Evolutionary conservation across 176 grass and related monocot genomes (phyloP), one percentile per base, ranked within the genome.

Genomic region (Hordeum marinum): DNA sequence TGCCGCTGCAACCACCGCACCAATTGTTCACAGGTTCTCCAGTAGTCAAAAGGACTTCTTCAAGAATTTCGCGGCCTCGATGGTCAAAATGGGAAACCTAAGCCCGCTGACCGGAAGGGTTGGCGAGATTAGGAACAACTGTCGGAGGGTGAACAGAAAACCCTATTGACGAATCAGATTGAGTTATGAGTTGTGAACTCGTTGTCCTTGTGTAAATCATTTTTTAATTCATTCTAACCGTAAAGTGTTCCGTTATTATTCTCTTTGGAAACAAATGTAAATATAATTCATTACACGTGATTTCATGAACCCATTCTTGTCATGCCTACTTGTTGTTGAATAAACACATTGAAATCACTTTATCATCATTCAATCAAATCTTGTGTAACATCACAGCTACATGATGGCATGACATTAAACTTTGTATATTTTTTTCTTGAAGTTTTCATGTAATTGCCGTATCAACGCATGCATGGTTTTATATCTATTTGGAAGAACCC

Each of bases 11-110:
- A 59, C 82, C 60, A 86, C 80, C 11, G 82, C 82, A 0, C 45
- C 85, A 0, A 34, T 72, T 4, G 85, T 86, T 4, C 77, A 46
- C 32, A 71, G 25, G 11, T 93, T 79, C 23, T 85, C 91, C 0
- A 34, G 34, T 20, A 85, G 21, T 35, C 85, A 93, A 66, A 43
- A 27, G 37, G 24, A n/a, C 31, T 90, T 93, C 64, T 93, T 93
- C 43, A 17, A 70, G 1, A 83, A 24, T 41, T 93, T 93, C 43
- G 82, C 70, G 0, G 6, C 23, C 27, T 88, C 82, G 1, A 93
- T 93, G 88, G 80, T 90, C 46, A 93, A 90, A 20, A 93, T 93
- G 90, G 87, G 90, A 15, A 89, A 89, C 57, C 89, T 92, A 27
- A 26, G 58, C 42, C 46, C 87, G 8, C 2, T 92, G 23, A 89